Base-by-base conservation (phyloP, 169 alveolate species). In the Cryptosporidium muris region DNA sequence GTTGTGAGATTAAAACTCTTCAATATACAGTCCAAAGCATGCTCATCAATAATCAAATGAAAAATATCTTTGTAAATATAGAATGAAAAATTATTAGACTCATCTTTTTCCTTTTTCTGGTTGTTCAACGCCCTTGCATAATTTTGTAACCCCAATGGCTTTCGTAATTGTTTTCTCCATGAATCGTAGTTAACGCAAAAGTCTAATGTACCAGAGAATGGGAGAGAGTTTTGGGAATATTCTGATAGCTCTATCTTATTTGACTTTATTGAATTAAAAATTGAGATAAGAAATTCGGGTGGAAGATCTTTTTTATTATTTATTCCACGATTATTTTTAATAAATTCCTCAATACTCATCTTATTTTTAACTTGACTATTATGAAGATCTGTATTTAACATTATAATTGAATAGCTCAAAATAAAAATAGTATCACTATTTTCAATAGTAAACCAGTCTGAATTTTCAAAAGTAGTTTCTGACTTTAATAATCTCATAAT, bases 311-410 rank as follows among this genome's bases (percentile, higher is more conserved):
- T 88, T 1, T 97, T 97, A 80, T 90, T 94, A 64, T 95, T 93
- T 65, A 94, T 94, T 25, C 97, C 97, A 49, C 93, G 90, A 81
- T 94, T 93, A 91, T 95, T 95, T 62, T 94, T 89, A 52, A 94
- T 89, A 80, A 95, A 95, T 45, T 94, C 96, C 81, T 95, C 97
- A 53, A 94, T 82, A 36, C 89, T 81, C 94, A 91, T 91, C 82
- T 93, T 94, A 80, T 89, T 91, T 81, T 93, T 93, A n/a, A 95
- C 95, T 80, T 92, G 95, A 37, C 89, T 64, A 81, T 94, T 95
- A 80, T 94, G 97, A 64, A 94, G 82, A 82, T 95, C 98, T 38
- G 97, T 95, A 89, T 95, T 95, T 66, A 95, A 90, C 96, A 95
- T 93, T 54, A 95, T 94, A 48, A 94, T 92, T 7, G 97, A 95